Evolutionary conservation across 106 monocot genomes (phyloP), one percentile per base, ranked within the genome.

Genomic region (Gastrodia elata): DNA sequence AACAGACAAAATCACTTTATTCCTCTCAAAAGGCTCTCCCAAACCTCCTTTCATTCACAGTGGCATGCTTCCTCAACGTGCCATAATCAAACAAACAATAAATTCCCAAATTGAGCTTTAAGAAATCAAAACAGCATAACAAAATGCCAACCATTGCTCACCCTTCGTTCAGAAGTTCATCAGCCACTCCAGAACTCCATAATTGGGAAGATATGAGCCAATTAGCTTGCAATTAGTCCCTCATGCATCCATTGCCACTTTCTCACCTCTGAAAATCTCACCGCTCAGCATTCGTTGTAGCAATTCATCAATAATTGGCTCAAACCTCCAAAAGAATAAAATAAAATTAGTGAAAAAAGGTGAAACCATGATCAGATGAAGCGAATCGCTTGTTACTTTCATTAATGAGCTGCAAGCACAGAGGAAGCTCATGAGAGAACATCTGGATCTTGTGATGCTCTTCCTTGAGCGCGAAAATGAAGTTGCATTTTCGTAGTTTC

Each of bases 401-500:
- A 18, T 70, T 81, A 27, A 90, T 82, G 70, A 87, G 83, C 26
- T 80, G 77, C 25, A 90, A 73, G 58, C 79, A 82, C 30, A 93
- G 81, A 35, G 90, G 89, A 0, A 90, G 76, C 68, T 90, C 89
- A 3, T 79, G 70, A 48, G 79, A 83, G 72, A 94, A 94, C 48
- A 94, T 85, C 68, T 84, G 68, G 58, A 94, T 88, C 84, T 94
- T 94, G 58, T 74, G 72, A 25, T 78, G 83, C 77, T 94, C 93
- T 59, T 90, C 87, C 38, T 94, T 86, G 27, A 94, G 83, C 32
- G 78, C 82, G 16, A 65, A 36, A 26, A 90, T 41, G 55, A 83
- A 90, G 20, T 86, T 87, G 11, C 65, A 15, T 33, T 22, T 76
- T 24, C 44, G 27, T 26, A 44, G 75, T 43, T 55, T 35, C 32